These are phyloP conservation scores for Rhodotorula sp. DNA, from an alignment of 1,284 basidiomycete genomes.

Conservation along the genomic window DNA sequence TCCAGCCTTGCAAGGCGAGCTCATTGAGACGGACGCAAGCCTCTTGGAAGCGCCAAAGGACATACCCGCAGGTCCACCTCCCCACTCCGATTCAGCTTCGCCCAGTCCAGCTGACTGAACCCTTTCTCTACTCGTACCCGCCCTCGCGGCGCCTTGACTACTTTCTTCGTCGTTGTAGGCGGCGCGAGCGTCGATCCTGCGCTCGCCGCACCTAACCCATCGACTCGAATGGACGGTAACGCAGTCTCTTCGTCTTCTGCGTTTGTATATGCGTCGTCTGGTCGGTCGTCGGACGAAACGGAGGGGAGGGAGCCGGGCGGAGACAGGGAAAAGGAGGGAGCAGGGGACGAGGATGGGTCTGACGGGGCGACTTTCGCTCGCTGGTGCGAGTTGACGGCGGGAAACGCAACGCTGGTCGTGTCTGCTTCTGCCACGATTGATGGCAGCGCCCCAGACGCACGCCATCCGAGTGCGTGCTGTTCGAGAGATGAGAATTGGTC, in stretches of 20 bases:
- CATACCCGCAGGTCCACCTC: conserved; percentile 71
- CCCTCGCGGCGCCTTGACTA: conserved; percentile 57
- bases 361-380: conserved; percentile 53
- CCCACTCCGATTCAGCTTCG: conserved; percentile 66
- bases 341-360: conserved; percentile 38
- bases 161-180: conserved; percentile 58
- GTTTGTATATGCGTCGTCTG: conserved; percentile 28
- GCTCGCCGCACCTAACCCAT: background rate
- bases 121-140: conserved; percentile 82
- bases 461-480: no score
- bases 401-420: conserved; percentile 78
- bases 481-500: no score
- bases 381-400: conserved; percentile 74
- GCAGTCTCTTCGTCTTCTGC: conserved; percentile 50
- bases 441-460: background rate
- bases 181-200: conserved; percentile 49
- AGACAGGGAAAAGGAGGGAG: conserved; percentile 49
- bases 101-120: conserved; percentile 92
- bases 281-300: conserved; percentile 4
- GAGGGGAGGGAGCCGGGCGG: conserved; percentile 39
- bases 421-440: conserved; percentile 58
- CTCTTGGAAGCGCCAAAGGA: background rate
- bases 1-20: no score
- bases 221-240: conserved; percentile 59
- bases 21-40: background rate